Percentiles rank a stretch among this genome's conserved stretches.
Conservation (phyloP, 1,284 basidiomycete species). For the Amylostereum chailletii region DNA sequence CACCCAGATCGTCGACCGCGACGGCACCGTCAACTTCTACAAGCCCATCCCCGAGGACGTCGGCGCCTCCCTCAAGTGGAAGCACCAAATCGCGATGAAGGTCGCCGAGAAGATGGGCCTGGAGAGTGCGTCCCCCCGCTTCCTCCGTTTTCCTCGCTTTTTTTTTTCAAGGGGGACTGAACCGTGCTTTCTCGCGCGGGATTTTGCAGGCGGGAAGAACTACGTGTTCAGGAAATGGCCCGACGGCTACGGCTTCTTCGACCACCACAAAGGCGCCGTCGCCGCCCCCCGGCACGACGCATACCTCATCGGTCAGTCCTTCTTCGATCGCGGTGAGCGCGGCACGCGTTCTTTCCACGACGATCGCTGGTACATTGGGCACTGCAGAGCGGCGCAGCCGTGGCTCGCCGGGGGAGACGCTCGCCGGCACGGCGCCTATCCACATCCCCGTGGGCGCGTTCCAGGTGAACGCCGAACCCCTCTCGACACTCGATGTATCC, state of each 20-base stretch:
- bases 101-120: constrained; percentile 43
- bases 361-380: constrained; percentile 15
- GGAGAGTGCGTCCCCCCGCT: constrained; percentile 30
- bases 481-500: too few relatives aligned
- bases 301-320: constrained; percentile 60
- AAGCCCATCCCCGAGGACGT: constrained; percentile 41
- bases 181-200: not conserved
- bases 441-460: too few relatives aligned
- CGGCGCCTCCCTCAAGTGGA: constrained; percentile 48
- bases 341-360: not conserved
- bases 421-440: too few relatives aligned
- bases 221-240: constrained; percentile 65
- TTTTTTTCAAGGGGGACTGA: not conserved
- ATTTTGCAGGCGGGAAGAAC: constrained; percentile 33
- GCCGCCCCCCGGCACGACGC: constrained; percentile 57
- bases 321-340: not conserved
- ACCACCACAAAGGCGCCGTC: constrained; percentile 60
- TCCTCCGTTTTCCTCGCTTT: not conserved
- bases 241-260: constrained; percentile 57
- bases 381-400: not conserved
- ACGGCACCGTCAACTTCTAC: constrained; percentile 66
- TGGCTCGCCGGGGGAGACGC: too few relatives aligned
- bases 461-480: too few relatives aligned
- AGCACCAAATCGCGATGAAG: constrained; percentile 42
- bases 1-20: constrained; percentile 37